These are phyloP conservation scores for Paraphaeosphaeria sporulosa DNA, from an alignment of 2,329 filamentous ascomycete genomes.

Conservation along the genomic window DNA sequence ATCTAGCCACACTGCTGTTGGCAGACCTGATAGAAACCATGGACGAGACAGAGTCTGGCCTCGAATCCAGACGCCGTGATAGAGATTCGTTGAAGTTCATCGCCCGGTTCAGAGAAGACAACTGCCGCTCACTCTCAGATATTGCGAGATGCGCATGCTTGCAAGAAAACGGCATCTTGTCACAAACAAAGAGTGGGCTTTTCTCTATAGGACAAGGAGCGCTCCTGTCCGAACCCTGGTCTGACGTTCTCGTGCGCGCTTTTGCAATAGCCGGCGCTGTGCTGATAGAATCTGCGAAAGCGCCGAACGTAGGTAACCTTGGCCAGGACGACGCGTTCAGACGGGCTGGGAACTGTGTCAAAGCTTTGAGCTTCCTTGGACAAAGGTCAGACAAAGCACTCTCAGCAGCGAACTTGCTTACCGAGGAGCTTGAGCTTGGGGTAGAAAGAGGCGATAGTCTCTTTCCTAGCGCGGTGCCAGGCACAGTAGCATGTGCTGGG, in stretches of 20 bases:
- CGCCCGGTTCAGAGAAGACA: slow-evolving; percentile 52
- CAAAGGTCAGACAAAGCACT: slow-evolving; percentile 63
- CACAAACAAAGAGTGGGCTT: slow-evolving; percentile 52
- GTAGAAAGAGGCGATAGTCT: slow-evolving; percentile 31
- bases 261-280: slow-evolving; percentile 59
- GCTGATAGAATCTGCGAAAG: slow-evolving; percentile 48
- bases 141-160: slow-evolving; percentile 58
- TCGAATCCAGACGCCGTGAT: slow-evolving; percentile 30
- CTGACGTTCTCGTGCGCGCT: slow-evolving; percentile 61
- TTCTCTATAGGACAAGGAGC: slow-evolving; percentile 63
- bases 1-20: slow-evolving; percentile 63
- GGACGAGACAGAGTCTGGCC: slow-evolving; percentile 50
- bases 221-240: slow-evolving; percentile 68
- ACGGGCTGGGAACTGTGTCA: slow-evolving; percentile 59
- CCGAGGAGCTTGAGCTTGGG: slow-evolving; percentile 41
- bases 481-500: slow-evolving; percentile 1
- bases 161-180: slow-evolving; percentile 31
- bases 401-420: slow-evolving; percentile 49
- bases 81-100: slow-evolving; percentile 47
- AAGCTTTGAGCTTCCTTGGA: slow-evolving; percentile 63
- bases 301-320: slow-evolving; percentile 14
- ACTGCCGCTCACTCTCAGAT: slow-evolving; percentile 57
- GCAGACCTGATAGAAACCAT: slow-evolving; percentile 62
- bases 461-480: slow-evolving; percentile 25
- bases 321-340: slow-evolving; percentile 39